Evolutionary conservation across 1,139 yeast species (phyloP).

Genomic region (Yamadazyma triangularis): DNA sequence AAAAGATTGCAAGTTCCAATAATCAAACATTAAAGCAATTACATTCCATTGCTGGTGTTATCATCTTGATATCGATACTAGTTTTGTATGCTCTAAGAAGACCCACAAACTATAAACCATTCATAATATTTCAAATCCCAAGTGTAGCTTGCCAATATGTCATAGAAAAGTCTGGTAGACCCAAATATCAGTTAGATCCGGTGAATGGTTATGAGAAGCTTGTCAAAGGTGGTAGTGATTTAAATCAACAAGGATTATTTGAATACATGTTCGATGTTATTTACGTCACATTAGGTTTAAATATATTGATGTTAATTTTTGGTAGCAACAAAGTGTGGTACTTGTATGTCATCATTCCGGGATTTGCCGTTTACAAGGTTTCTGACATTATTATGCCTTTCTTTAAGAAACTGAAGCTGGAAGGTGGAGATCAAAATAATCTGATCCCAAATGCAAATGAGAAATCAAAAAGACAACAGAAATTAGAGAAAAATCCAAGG

Average conservation of each 20-base stretch:
- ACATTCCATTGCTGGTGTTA: constrained; percentile 42
- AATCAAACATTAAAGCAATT: constrained; percentile 49
- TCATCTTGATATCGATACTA: constrained; percentile 24
- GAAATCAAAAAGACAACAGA: constrained; percentile 15
- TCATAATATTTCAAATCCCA: constrained; percentile 55
- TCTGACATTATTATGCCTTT: constrained; percentile 14
- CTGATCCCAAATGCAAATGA: constrained; percentile 2
- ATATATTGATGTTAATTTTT: constrained; percentile 48
- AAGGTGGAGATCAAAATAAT: background rate
- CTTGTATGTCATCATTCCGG: constrained; percentile 42
- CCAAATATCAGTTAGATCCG: constrained; percentile 42
- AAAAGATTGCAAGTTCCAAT: constrained; percentile 65
- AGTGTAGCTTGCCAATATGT: constrained; percentile 50
- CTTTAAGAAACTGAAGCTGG: constrained; percentile 2
- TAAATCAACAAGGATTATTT: constrained; percentile 61
- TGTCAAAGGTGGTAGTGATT: constrained; percentile 58
- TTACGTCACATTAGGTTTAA: constrained; percentile 63
- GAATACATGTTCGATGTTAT: constrained; percentile 77
- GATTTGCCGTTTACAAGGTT: constrained; percentile 53
- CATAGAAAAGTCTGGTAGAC: constrained; percentile 66
- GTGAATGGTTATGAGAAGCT: constrained; percentile 31
- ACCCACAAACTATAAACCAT: constrained; percentile 51
- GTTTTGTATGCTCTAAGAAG: constrained; percentile 45
- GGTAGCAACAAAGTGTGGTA: constrained; percentile 66
- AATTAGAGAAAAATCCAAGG: constrained; percentile 11